Base-by-base conservation (phyloP, 78 protist species). In the Protostelium mycophagum region DNA sequence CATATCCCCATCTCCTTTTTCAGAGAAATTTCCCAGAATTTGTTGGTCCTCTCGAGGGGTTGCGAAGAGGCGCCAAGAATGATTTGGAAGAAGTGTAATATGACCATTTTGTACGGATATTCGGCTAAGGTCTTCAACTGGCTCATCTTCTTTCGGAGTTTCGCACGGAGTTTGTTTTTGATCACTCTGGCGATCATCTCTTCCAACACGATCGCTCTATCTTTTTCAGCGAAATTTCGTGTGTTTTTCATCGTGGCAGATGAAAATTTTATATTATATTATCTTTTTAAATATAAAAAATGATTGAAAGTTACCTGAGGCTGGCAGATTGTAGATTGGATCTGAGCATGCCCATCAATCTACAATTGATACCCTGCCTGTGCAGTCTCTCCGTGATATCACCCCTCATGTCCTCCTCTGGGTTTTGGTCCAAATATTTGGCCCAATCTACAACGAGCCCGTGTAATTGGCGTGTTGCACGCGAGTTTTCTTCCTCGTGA, bases 321-420 rank as follows among this genome's bases (percentile, higher is more conserved):
- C 31, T 16, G 73, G 73, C 16, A 51, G 73, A 89, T 88, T 85
- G 31, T 23, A 93, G 89, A 25, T 86, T 37, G 35, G 84, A 83
- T 35, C 95, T 38, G 35, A 93, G 37, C 35, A 88, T 63, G 28
- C 95, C 95, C 9, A 93, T 63, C n/a, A 89, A 93, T 28, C 95
- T 28, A 1, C 88, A 91, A 38, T 93, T 93, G 87, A 93, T 93
- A 35, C 95, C 95, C 38, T 87, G 90, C 36, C 95, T 84, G 51
- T 93, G 95, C 39, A 93, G 88, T 10, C 88, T 38, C 38, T 93
- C 95, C 31, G 95, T 93, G 35, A 93, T 36, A 31, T 88, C 87
- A n/a, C 88, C 35, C 10, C 83, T 37, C 92, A 91, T 86, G n/a
- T 86, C 83, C 29, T 90, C 87, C 5, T 63, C 29, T 34, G 89